A percentile compares a stretch with the other conserved stretches of the same genome.
Evolutionary conservation across 2,329 filamentous ascomycete genomes (phyloP).

Genomic region (Knoxdaviesia capensis): DNA sequence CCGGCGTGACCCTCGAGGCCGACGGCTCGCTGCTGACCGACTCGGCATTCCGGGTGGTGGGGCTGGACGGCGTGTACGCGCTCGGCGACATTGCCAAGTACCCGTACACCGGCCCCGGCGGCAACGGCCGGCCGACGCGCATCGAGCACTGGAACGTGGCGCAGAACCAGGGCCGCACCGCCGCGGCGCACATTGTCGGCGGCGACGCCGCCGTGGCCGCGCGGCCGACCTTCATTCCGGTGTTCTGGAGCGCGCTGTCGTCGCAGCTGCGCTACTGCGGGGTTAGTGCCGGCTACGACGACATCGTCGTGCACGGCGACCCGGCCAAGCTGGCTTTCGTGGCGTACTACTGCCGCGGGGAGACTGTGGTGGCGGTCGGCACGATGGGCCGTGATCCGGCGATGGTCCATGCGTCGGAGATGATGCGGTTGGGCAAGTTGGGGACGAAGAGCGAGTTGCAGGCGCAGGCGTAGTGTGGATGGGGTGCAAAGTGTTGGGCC

Average conservation of each 20-base stretch:
- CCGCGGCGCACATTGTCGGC: constrained; percentile 56
- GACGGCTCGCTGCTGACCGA: constrained; percentile 78
- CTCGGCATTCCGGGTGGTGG: constrained; percentile 56
- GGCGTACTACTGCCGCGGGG: constrained; percentile 73
- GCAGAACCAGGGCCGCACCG: constrained; percentile 72
- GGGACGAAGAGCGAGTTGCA: constrained; percentile 58
- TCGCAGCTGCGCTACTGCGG: constrained; percentile 86
- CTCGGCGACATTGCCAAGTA: constrained; percentile 91
- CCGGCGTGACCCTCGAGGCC: constrained; percentile 46
- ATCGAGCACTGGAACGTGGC: constrained; percentile 99
- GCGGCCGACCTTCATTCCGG: constrained; percentile 50
- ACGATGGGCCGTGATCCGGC: constrained; percentile 81
- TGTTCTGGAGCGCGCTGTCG: constrained; percentile 93
- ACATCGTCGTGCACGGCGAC: constrained; percentile 60
- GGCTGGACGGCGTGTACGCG: constrained; percentile 69
- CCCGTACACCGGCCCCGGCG: constrained; percentile 80
- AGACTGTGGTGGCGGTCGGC: constrained; percentile 74
- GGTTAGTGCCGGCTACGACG: constrained; percentile 62
- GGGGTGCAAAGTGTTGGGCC: too few species aligned
- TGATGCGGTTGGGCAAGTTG: constrained; percentile 75
- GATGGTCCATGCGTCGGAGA: constrained; percentile 62
- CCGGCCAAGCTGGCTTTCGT: constrained; percentile 63
- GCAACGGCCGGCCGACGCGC: constrained; percentile 49
- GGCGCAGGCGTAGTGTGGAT: constrained; percentile 7
- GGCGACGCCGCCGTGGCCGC: constrained; percentile 33